Conservation (phyloP, 2,329 filamentous ascomycete genomes). For the Ceratocystiopsis minuta region DNA sequence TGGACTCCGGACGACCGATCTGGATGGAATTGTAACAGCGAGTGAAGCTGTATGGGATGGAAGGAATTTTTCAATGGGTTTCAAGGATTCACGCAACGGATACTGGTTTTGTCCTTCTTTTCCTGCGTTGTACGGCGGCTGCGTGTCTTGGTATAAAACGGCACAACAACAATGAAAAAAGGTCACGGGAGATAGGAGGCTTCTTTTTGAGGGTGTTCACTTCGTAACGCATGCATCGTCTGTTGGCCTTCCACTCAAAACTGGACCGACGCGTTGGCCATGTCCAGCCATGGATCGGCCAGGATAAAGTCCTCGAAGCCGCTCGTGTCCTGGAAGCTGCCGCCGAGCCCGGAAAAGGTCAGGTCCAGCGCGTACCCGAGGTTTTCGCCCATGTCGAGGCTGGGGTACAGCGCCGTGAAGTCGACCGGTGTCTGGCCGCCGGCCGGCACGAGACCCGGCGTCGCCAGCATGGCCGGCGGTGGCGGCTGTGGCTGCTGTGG, state of each 20-base stretch:
- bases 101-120: background rate
- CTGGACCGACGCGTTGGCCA: constrained; percentile 6
- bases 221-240: too few relatives aligned
- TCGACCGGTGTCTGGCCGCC: constrained; percentile 10
- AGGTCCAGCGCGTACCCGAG: constrained; percentile 27
- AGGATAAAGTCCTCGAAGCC: constrained; percentile 15
- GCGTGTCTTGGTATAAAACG: too few relatives aligned
- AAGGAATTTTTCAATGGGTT: too few relatives aligned
- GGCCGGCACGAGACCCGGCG: too few relatives aligned
- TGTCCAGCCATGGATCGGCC: constrained; percentile 23
- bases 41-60: too few relatives aligned
- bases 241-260: background rate
- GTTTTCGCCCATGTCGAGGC: constrained; percentile 19
- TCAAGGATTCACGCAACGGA: too few relatives aligned
- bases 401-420: constrained; percentile 14
- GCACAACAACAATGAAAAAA: background rate
- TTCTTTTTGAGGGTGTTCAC: too few relatives aligned
- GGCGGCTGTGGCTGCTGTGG: background rate
- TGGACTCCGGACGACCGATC: too few relatives aligned
- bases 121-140: background rate
- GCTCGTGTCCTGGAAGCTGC: too few relatives aligned
- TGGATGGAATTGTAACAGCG: too few relatives aligned
- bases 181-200: background rate
- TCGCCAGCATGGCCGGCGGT: background rate
- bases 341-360: constrained; percentile 17